Evolutionary conservation across 2,329 filamentous ascomycete genomes (phyloP).

Genomic region (Ceratocystis papillata): DNA sequence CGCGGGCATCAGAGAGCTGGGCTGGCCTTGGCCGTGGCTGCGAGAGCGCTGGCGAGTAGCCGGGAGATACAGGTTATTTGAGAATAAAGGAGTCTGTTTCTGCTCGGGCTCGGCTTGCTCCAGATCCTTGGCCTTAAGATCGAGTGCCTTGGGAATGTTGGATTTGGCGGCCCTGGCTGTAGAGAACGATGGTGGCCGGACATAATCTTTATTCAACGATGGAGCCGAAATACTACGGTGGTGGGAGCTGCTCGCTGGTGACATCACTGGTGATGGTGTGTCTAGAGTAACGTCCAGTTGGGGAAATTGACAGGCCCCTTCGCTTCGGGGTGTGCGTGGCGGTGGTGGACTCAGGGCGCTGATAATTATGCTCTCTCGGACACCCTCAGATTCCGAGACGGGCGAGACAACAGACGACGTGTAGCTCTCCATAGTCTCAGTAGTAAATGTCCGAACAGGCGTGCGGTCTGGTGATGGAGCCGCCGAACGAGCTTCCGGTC

Average conservation of each 20-base stretch:
- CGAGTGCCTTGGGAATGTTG: constrained; percentile 2
- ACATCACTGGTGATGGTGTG: constrained; percentile 11
- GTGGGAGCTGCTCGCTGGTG: constrained; percentile 4
- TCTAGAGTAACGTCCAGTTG: constrained; percentile 17
- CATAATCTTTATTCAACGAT: constrained; percentile 1
- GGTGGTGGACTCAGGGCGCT: constrained; percentile 19
- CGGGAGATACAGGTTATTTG: constrained; percentile 22
- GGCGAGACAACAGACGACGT: constrained; percentile 21
- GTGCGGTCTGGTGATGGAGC: not conserved
- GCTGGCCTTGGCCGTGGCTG: constrained; percentile 1
- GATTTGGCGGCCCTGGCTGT: not conserved
- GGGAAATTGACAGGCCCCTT: not conserved
- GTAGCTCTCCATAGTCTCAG: constrained; percentile 22
- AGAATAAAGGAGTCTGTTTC: constrained; percentile 21
- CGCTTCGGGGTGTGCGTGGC: not conserved
- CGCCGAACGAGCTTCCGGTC: not conserved
- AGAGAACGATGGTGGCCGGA: not conserved
- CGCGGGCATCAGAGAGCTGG: not conserved
- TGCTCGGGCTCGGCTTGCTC: not conserved
- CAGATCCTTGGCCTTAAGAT: not conserved
- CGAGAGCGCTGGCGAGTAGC: constrained; percentile 19
- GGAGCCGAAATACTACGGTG: constrained; percentile 19
- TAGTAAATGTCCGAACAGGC: constrained; percentile 13
- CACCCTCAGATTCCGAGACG: not conserved
- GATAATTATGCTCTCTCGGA: constrained; percentile 12